Evolutionary conservation across 331 rosid genomes (phyloP).

Genomic region (Phaseolus coccineus): DNA sequence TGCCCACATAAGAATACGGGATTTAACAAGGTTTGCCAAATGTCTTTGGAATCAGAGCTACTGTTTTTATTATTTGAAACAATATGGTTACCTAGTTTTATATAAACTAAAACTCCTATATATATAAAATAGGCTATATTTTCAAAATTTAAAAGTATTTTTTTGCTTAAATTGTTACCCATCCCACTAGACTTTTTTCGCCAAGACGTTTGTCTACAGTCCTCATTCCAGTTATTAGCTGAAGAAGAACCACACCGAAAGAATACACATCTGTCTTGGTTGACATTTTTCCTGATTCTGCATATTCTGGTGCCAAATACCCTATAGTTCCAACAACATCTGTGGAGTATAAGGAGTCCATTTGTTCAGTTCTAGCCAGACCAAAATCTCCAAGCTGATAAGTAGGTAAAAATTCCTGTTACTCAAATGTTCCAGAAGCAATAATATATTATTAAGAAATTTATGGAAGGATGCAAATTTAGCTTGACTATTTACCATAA

Average conservation of each 20-base stretch:
- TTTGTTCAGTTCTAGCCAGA: slow-evolving; percentile 63
- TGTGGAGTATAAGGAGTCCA: slow-evolving; percentile 56
- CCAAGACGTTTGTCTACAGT: slow-evolving; percentile 68
- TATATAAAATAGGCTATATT: no score
- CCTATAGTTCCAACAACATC: slow-evolving; percentile 78
- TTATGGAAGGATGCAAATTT: not conserved
- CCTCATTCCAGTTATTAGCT: slow-evolving; percentile 75
- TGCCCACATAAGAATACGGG: no score
- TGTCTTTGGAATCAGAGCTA: no score
- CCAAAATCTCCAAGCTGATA: slow-evolving; percentile 86
- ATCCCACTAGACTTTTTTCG: slow-evolving; percentile 77
- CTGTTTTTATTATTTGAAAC: no score
- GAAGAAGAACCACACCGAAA: slow-evolving; percentile 77
- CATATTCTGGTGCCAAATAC: slow-evolving; percentile 86
- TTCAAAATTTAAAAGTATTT: not conserved
- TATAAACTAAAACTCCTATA: no score
- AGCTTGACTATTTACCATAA: not conserved
- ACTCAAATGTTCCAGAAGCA: not conserved
- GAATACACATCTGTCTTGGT: slow-evolving; percentile 85
- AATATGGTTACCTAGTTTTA: no score
- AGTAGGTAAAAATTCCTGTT: not conserved
- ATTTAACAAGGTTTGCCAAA: no score
- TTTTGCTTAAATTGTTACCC: slow-evolving; percentile 59
- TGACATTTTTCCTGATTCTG: slow-evolving; percentile 75
- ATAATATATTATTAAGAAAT: not conserved